Conservation (phyloP, 495 filamentous ascomycete species). For the Penicillium waksmanii region DNA sequence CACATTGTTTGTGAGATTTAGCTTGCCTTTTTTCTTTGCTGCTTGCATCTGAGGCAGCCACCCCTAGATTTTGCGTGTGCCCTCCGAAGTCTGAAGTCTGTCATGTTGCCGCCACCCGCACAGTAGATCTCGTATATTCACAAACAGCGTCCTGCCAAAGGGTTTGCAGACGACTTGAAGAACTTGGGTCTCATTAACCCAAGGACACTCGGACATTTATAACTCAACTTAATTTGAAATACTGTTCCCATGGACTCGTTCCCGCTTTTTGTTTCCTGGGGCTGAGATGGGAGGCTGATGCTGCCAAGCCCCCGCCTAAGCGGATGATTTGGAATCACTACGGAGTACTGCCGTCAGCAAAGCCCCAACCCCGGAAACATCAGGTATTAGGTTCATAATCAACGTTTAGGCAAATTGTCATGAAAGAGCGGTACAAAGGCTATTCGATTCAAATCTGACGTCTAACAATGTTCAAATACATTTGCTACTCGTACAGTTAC, state of each 20-base stretch:
- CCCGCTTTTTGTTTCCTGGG: background rate
- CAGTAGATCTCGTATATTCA: background rate
- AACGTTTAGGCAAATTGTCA: background rate
- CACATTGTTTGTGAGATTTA: background rate
- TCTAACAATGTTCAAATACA: too few species aligned
- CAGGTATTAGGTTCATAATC: background rate
- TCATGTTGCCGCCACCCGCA: background rate
- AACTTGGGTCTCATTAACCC: background rate
- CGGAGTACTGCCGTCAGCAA: background rate
- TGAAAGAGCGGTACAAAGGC: background rate
- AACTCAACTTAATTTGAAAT: background rate
- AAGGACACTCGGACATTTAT: background rate
- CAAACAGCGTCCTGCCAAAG: background rate
- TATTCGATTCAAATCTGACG: background rate
- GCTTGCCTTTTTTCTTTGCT: slow-evolving; percentile 39
- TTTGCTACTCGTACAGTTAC: background rate
- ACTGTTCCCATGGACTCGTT: background rate
- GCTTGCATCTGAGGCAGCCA: slow-evolving; percentile 41
- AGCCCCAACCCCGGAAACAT: background rate
- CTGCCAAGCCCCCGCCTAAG: background rate
- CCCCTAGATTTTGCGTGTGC: slow-evolving; percentile 41
- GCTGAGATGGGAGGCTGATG: slow-evolving; percentile 4
- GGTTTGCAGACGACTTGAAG: background rate
- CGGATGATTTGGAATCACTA: background rate
- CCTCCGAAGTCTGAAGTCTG: slow-evolving; percentile 27